Evolutionary conservation across 345 rosid genomes (phyloP), one percentile per base, ranked within the genome.

Genomic region (Rhodomyrtus tomentosa): DNA sequence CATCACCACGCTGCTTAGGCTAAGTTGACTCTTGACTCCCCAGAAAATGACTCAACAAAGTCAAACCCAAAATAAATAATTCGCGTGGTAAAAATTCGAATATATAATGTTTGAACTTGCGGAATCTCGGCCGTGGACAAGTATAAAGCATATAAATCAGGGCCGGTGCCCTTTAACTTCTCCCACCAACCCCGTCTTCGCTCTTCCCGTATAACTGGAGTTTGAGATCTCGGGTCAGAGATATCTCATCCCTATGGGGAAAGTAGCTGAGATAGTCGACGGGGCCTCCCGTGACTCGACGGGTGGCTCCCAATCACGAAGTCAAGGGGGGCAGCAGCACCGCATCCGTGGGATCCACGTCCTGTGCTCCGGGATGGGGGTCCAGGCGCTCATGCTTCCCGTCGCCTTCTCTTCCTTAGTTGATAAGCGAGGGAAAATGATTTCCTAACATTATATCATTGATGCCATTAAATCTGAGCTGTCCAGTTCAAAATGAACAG

Each of bases 301-400:
- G 82, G 55, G 12, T 87, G 87, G 86, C 83, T 88, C 14, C 85
- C 84, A 49, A 81, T 87, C 83, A 84, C 88, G 1, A 88, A 87
- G 40, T 90, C 90, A 1, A 84, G n/a, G n/a, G 88, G 80, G 85
- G 58, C 7, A 87, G 88, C 40, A 87, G 87, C 48, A 50, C 80
- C 22, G 79, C 42, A 6, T 74, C 83, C 2, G 87, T 86, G 21
- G 89, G 85, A n/a, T 85, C 50, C 89, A 90, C 32, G 81, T 55
- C 14, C 49, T 88, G 27, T 88, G 86, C 72, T 88, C 89, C 6
- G 90, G 89, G 3, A 85, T 90, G 29, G 88, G 86, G 50, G 22
- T 85, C 42, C 88, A 87, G 53, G 90, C 88, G n/a, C 90, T 87
- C 25, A 13, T 88, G 6, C 68, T 87, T 18, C 91, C 88, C 1